Conservation (phyloP, 2,329 filamentous ascomycete genomes). For the Stenocarpella maydis region DNA sequence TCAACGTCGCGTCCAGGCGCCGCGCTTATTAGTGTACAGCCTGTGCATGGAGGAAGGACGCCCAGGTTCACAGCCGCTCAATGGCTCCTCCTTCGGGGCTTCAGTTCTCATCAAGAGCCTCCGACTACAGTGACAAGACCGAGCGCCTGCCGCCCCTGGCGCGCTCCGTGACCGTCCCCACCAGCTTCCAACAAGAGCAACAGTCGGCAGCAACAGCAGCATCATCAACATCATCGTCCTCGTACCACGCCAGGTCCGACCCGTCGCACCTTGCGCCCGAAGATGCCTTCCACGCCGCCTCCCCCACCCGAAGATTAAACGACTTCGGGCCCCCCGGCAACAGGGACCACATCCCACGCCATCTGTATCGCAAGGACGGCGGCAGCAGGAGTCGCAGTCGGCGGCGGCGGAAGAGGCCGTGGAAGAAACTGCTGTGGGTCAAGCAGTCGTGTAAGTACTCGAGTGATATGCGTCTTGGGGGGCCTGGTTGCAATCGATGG, state of each 20-base stretch:
- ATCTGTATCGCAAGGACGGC: slow-evolving; percentile 57
- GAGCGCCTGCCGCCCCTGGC: slow-evolving; percentile 44
- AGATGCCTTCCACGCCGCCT: slow-evolving; percentile 76
- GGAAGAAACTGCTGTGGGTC: slow-evolving; percentile 98
- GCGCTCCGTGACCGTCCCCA: slow-evolving; percentile 52
- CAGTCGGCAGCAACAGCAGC: neutral
- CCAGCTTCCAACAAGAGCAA: slow-evolving; percentile 38
- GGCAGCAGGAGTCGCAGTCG: slow-evolving; percentile 69
- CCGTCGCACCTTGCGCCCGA: slow-evolving; percentile 80
- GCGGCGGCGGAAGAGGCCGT: slow-evolving; percentile 74
- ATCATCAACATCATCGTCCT: neutral
- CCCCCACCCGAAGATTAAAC: slow-evolving; percentile 64
- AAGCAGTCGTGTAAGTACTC: slow-evolving; percentile 82
- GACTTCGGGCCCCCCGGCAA: slow-evolving; percentile 45
- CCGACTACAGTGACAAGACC: slow-evolving; percentile 39
- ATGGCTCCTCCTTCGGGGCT: slow-evolving; percentile 45
- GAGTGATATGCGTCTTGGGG: neutral
- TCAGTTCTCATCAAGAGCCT: slow-evolving; percentile 41
- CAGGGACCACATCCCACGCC: slow-evolving; percentile 47
- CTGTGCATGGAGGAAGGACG: slow-evolving; percentile 27
- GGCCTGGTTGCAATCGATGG: too few relatives aligned
- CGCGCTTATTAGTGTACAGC: slow-evolving; percentile 9
- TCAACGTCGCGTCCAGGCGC: slow-evolving; percentile 9
- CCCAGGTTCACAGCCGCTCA: slow-evolving; percentile 28
- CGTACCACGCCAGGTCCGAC: slow-evolving; percentile 54